These are phyloP conservation scores for Solanum arcanum DNA, from an alignment of 257 asterid genomes.

Conservation along the genomic window DNA sequence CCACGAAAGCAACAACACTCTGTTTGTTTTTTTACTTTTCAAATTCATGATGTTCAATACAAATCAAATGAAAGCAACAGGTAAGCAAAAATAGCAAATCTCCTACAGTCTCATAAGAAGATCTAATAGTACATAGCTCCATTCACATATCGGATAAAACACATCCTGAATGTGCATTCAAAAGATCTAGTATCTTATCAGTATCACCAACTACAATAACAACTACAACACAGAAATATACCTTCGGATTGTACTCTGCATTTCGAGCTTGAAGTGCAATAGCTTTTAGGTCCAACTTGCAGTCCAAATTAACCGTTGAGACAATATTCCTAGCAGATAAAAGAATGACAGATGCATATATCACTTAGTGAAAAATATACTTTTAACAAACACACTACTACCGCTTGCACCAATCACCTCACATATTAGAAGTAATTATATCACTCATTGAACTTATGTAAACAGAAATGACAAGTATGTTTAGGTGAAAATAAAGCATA, in stretches of 20 bases:
- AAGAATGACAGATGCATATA: neutral
- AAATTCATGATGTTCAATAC: neutral
- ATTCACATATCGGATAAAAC: neutral
- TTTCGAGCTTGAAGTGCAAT: slow-evolving; percentile 88
- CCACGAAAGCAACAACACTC: neutral
- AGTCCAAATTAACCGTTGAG: slow-evolving; percentile 81
- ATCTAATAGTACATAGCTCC: neutral
- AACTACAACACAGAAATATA: neutral
- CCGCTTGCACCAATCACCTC: neutral
- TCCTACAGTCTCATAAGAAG: neutral
- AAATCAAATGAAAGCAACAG: neutral
- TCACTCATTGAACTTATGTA: neutral
- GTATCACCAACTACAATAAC: neutral
- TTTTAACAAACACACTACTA: neutral
- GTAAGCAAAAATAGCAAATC: neutral
- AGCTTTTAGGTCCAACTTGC: slow-evolving; percentile 86
- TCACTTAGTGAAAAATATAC: neutral
- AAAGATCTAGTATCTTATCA: neutral
- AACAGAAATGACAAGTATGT: neutral
- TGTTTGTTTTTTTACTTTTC: neutral
- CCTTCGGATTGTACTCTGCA: slow-evolving; percentile 96
- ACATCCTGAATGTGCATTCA: neutral
- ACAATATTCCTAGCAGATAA: slow-evolving; percentile 58
- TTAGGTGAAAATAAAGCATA: neutral
- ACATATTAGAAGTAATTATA: neutral